Evolutionary conservation across 1,284 basidiomycete species (phyloP).

Genomic region (Porodaedalea pini): DNA sequence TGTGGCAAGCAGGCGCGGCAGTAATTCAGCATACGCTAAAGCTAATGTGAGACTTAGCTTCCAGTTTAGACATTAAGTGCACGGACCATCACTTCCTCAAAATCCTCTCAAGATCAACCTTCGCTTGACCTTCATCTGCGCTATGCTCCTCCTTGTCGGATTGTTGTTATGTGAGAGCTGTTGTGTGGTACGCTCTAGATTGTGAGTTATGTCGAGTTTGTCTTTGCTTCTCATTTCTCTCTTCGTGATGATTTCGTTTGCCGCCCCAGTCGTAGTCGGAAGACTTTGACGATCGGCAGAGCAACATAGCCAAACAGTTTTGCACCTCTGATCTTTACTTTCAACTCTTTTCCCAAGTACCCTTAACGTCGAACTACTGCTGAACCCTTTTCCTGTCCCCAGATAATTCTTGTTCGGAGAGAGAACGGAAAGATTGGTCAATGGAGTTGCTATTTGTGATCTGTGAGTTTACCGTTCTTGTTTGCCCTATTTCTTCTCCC

Average conservation of each 20-base stretch:
- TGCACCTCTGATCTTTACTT: constrained; percentile 23
- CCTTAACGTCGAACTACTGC: not conserved
- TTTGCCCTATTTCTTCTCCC: not conserved
- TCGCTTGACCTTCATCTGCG: too few relatives aligned
- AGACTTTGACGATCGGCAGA: constrained; percentile 26
- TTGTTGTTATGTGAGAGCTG: too few relatives aligned
- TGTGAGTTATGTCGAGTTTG: too few relatives aligned
- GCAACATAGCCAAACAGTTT: constrained; percentile 25
- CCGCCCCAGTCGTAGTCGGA: constrained; percentile 27
- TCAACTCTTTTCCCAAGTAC: not conserved
- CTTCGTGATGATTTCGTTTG: constrained; percentile 24
- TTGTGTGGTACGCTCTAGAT: not conserved
- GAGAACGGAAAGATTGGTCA: not conserved
- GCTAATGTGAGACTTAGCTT: not conserved
- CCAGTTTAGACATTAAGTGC: not conserved
- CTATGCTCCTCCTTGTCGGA: too few relatives aligned
- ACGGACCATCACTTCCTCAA: not conserved
- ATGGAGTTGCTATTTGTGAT: not conserved
- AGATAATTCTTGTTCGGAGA: not conserved
- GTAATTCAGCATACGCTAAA: not conserved
- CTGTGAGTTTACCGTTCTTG: not conserved
- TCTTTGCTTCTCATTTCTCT: not conserved
- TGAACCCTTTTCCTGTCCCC: not conserved
- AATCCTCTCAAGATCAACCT: too few relatives aligned
- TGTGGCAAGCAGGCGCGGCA: constrained; percentile 28